These are phyloP conservation scores for Perilla frutescens DNA, from an alignment of 257 asterid species.

Conservation along the genomic window DNA sequence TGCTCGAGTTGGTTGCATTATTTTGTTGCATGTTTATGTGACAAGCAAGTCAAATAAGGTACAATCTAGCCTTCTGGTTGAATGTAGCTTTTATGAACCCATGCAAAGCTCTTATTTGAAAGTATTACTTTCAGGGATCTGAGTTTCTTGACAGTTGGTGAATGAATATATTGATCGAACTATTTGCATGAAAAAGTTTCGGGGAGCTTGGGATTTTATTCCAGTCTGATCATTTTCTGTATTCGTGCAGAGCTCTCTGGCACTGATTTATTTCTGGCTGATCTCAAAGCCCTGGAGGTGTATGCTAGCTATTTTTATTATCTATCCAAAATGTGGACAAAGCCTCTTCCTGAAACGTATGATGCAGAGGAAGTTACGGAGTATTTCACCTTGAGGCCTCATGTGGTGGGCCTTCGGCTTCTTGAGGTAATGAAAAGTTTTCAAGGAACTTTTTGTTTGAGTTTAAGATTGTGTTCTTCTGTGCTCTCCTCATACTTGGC, in stretches of 20 bases:
- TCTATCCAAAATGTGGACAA: slow-evolving; percentile 78
- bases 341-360: slow-evolving; percentile 89
- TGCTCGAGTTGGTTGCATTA: background rate
- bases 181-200: background rate
- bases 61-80: background rate
- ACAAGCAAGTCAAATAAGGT: background rate
- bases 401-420: slow-evolving; percentile 79
- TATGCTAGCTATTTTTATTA: slow-evolving; percentile 68
- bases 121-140: background rate
- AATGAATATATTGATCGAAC: background rate
- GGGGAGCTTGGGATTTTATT: background rate
- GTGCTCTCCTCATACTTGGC: slow-evolving; percentile 8
- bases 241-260: slow-evolving; percentile 77
- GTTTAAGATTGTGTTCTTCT: background rate
- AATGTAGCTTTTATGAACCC: background rate
- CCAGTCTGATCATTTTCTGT: slow-evolving; percentile 25
- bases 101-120: background rate
- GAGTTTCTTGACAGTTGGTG: background rate
- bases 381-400: slow-evolving; percentile 91
- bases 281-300: slow-evolving; percentile 80
- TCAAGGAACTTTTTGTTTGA: slow-evolving; percentile 7
- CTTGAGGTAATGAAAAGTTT: slow-evolving; percentile 66
- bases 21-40: background rate
- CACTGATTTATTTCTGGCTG: slow-evolving; percentile 79
- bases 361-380: slow-evolving; percentile 70